These are phyloP conservation scores for Pichia sp. DNA, from an alignment of 1,139 yeast genomes.

Conservation along the genomic window DNA sequence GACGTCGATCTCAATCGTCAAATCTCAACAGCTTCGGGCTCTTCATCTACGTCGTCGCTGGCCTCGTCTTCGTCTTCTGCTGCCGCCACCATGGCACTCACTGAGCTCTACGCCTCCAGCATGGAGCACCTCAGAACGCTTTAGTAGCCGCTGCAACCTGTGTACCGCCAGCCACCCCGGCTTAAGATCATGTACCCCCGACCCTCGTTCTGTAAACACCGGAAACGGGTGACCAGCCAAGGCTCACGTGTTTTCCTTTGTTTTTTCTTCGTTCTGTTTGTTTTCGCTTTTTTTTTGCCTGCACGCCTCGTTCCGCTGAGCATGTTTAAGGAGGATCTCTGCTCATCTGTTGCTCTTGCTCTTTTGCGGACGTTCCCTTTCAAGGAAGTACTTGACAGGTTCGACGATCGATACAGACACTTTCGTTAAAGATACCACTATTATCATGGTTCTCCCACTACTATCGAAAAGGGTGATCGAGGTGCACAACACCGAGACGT, in stretches of 20 bases:
- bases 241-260: background rate
- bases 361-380: no score
- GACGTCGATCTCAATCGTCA: slow-evolving; percentile 5
- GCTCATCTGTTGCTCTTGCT: background rate
- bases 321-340: background rate
- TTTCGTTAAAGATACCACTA: background rate
- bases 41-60: background rate
- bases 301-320: background rate
- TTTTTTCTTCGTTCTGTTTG: background rate
- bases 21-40: no score
- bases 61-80: background rate
- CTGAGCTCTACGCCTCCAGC: background rate
- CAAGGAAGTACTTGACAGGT: no score
- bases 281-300: background rate
- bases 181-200: no score
- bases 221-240: background rate
- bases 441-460: slow-evolving; percentile 36
- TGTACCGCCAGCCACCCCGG: no score
- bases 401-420: background rate
- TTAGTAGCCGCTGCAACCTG: no score
- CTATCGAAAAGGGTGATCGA: slow-evolving; percentile 42
- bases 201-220: no score
- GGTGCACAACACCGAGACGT: slow-evolving; percentile 46
- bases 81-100: background rate
- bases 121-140: background rate